phyloP scores from a whole-genome alignment of 2,329 filamentous ascomycete species.

The Catunica adiposa region DNA sequence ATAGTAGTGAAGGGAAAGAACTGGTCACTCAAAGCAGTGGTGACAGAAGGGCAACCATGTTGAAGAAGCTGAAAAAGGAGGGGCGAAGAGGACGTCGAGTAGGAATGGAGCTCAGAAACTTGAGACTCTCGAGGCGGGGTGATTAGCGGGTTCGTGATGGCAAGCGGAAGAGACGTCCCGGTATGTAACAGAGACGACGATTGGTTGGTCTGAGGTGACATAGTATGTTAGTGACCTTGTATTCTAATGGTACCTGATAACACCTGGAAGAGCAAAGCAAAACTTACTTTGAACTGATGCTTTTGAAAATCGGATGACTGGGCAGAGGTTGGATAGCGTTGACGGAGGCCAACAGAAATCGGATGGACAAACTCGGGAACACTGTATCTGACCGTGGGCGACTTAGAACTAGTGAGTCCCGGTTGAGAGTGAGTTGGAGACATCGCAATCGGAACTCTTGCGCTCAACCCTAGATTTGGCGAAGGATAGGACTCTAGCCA shows the following conservation, averaged over 20 bases:
- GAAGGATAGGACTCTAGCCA: not conserved
- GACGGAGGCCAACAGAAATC: no score
- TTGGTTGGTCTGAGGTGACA: not conserved
- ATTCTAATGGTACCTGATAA: no score
- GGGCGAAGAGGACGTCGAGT: not conserved
- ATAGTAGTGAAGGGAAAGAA: conserved; percentile 33
- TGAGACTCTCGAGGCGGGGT: not conserved
- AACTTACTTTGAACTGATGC: no score
- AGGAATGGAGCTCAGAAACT: not conserved
- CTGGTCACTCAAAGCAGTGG: conserved; percentile 22
- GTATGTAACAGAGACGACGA: not conserved
- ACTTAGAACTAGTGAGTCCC: no score
- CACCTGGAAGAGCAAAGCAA: no score
- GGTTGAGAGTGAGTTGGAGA: no score
- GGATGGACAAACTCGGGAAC: no score
- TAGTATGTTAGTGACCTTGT: not conserved
- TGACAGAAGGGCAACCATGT: conserved; percentile 21
- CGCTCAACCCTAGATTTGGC: not conserved
- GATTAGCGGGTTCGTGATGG: not conserved
- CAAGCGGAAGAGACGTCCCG: not conserved
- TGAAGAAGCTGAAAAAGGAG: conserved; percentile 3
- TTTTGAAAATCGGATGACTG: no score
- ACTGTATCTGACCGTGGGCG: no score
- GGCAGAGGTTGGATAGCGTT: no score
- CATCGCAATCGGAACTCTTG: no score